Conservation (phyloP, 306 rosid species). For the Lithocarpus polystachyus region DNA sequence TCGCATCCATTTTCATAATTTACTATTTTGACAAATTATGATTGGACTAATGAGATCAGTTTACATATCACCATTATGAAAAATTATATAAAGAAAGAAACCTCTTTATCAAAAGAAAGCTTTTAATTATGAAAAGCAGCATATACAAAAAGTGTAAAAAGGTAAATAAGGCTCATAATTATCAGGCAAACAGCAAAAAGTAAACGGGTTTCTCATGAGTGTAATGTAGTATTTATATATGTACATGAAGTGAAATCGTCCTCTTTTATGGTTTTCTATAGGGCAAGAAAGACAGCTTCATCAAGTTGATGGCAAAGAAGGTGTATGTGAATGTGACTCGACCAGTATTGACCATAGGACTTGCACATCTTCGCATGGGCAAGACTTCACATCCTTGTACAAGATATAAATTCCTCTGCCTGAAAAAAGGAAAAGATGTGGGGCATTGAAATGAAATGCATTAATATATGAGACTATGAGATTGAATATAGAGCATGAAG, state of each 20-base stretch:
- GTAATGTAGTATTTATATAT: background rate
- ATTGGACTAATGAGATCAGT: no score
- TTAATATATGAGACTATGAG: background rate
- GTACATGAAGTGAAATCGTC: background rate
- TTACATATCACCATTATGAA: no score
- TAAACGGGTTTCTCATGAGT: background rate
- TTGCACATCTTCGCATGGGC: constrained; percentile 75
- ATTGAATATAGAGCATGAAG: background rate
- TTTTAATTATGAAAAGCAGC: background rate
- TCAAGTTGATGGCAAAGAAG: constrained; percentile 37
- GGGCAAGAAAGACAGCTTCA: background rate
- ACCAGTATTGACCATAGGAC: constrained; percentile 76
- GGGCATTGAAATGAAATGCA: background rate
- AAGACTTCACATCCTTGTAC: constrained; percentile 73
- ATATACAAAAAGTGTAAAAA: background rate
- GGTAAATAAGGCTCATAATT: background rate
- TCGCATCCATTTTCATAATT: no score
- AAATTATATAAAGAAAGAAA: background rate
- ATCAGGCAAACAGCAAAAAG: background rate
- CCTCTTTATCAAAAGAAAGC: background rate
- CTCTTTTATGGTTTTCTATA: background rate
- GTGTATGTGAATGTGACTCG: constrained; percentile 39
- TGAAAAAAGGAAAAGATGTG: background rate
- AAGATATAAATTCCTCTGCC: constrained; percentile 64
- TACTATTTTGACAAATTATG: no score